phyloP scores from a whole-genome alignment of 176 grass and related monocot genomes.

The Hordeum marinum region DNA sequence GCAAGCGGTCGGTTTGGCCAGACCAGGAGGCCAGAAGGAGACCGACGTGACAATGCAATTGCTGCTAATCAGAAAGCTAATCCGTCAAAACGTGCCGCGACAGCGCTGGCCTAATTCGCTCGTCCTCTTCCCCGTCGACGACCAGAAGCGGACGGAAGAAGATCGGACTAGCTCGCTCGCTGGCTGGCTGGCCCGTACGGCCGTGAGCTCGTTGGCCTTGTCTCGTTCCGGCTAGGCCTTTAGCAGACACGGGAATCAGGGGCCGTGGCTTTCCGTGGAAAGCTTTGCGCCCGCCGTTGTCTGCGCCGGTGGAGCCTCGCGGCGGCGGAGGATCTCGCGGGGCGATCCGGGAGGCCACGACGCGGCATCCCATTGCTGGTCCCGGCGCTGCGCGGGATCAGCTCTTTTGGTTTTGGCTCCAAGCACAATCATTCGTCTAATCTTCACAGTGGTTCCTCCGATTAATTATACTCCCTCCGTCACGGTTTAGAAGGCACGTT shows the following conservation, averaged over 20 bases:
- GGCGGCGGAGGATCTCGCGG: neutral
- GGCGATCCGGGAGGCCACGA: neutral
- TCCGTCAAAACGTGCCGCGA: neutral
- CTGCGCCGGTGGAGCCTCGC: neutral
- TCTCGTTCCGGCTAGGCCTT: neutral
- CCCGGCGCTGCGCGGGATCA: neutral
- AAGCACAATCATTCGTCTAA: neutral
- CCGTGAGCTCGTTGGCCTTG: neutral
- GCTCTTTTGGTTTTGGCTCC: neutral
- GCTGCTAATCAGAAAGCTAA: neutral
- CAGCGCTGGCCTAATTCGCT: neutral
- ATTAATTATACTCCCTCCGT: neutral
- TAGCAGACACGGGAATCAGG: neutral
- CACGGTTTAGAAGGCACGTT: too few species aligned
- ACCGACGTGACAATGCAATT: neutral
- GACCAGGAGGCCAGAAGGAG: neutral
- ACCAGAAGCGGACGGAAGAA: neutral
- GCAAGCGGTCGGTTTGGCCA: neutral
- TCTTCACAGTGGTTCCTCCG: neutral
- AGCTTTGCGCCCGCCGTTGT: neutral
- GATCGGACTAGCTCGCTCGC: neutral
- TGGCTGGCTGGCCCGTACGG: neutral
- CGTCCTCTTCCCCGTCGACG: neutral
- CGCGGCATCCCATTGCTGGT: neutral
- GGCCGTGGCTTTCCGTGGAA: neutral